phyloP scores from a whole-genome alignment of 768 basidiomycete genomes.

The Mycena olivaceomarginata region DNA sequence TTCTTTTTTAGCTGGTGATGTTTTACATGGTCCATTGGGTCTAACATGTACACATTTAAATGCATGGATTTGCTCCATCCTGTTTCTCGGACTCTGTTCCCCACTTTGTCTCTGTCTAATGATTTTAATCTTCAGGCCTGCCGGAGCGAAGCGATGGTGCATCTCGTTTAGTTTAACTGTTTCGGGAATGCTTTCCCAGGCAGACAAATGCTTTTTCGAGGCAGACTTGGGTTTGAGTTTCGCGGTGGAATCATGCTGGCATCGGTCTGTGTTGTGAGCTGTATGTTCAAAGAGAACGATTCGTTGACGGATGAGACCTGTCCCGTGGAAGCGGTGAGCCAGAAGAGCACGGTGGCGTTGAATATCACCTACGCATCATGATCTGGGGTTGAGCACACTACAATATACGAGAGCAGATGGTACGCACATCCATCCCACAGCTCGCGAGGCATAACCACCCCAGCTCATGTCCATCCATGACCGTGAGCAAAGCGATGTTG shows the following conservation, averaged over 20 bases:
- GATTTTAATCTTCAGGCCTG: conserved; percentile 5
- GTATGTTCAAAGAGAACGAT: conserved; percentile 1
- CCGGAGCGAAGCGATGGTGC: conserved; percentile 5
- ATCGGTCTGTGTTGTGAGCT: conserved; percentile 4
- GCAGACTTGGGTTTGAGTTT: conserved; percentile 6
- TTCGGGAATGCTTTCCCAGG: neutral
- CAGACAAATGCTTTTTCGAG: conserved; percentile 4
- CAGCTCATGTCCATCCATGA: no score
- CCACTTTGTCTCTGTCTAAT: neutral
- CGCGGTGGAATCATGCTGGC: conserved; percentile 8
- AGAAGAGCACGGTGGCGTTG: no score
- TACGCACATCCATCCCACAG: no score
- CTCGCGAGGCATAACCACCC: no score
- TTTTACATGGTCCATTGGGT: conserved; percentile 7
- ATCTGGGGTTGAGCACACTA: no score
- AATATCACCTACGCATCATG: no score
- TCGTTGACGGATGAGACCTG: conserved; percentile 4
- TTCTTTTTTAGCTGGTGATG: neutral
- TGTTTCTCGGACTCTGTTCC: conserved; percentile 5
- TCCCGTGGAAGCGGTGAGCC: neutral
- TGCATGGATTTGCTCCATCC: neutral
- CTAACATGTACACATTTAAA: conserved; percentile 4
- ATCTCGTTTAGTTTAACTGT: conserved; percentile 5
- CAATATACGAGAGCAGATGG: no score
- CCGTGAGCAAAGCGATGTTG: no score